A percentile compares a stretch with the other conserved stretches of the same genome.
Evolutionary conservation across 1,284 basidiomycete genomes (phyloP).

Genomic region (Heterobasidion parviporum): DNA sequence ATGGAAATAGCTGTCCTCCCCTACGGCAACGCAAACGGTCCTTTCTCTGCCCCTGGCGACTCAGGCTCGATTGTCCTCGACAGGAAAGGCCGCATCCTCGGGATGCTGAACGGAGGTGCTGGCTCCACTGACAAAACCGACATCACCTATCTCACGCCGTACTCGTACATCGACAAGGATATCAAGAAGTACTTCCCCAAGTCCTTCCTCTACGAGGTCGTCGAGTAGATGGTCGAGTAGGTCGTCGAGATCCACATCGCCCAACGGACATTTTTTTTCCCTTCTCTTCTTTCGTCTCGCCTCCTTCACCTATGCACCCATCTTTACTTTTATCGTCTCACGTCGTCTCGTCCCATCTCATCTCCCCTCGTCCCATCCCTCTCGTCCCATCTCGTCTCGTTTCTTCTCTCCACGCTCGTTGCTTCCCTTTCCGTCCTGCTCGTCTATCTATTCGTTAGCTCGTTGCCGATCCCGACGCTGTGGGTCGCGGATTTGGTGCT

Average conservation of each 20-base stretch:
- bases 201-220: constrained; percentile 8
- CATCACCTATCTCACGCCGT: constrained; percentile 12
- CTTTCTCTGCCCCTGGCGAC: constrained; percentile 16
- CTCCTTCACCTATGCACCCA: no score
- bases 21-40: constrained; percentile 10
- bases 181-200: constrained; percentile 10
- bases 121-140: constrained; percentile 7
- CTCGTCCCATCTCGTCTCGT: no score
- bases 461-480: no score
- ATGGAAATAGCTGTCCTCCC: constrained; percentile 11
- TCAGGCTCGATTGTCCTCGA: constrained; percentile 15
- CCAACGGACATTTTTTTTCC: no score
- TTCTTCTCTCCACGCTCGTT: no score
- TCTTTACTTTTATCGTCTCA: no score
- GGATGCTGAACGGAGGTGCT: constrained; percentile 14
- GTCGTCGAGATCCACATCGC: no score
- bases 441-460: no score
- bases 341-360: no score
- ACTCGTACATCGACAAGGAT: constrained; percentile 7
- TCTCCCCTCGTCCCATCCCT: no score
- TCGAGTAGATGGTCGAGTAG: background rate
- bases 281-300: no score
- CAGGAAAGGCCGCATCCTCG: constrained; percentile 9
- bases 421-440: no score
- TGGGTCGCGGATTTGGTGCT: constrained; percentile 26